Conservation (phyloP, 2,329 filamentous ascomycete species). For the Arthrinium phaeospermum region DNA sequence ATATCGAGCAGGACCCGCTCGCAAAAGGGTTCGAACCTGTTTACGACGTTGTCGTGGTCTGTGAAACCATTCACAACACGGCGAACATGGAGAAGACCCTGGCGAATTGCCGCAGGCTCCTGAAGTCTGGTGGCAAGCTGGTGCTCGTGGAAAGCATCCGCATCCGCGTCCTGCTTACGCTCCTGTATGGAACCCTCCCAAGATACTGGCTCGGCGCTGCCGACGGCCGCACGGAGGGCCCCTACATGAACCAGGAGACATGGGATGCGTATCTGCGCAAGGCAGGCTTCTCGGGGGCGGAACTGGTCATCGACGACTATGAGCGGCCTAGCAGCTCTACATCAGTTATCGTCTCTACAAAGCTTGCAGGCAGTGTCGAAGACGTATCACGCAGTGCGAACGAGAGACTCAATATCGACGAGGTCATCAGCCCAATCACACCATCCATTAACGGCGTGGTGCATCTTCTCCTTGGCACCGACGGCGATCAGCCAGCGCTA, state of each 20-base stretch:
- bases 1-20: slow-evolving; percentile 28
- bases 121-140: slow-evolving; percentile 36
- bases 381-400: not conserved
- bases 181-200: slow-evolving; percentile 25
- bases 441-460: not conserved
- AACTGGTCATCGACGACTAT: slow-evolving; percentile 33
- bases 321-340: slow-evolving; percentile 24
- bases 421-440: not conserved
- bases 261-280: slow-evolving; percentile 30
- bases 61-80: slow-evolving; percentile 27
- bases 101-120: slow-evolving; percentile 32
- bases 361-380: not conserved
- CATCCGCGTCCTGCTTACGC: slow-evolving; percentile 24
- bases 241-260: slow-evolving; percentile 25
- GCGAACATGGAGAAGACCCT: slow-evolving; percentile 31
- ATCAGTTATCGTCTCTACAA: slow-evolving; percentile 22
- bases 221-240: slow-evolving; percentile 26
- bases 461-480: slow-evolving; percentile 11
- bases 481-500: slow-evolving; percentile 8
- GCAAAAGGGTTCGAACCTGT: slow-evolving; percentile 21
- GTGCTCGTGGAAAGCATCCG: slow-evolving; percentile 33
- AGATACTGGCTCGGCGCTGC: slow-evolving; percentile 26
- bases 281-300: slow-evolving; percentile 32
- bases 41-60: slow-evolving; percentile 35
- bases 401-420: not conserved